Conservation (phyloP, 2,329 filamentous ascomycete genomes). For the Pseudogymnoascus sp. region DNA sequence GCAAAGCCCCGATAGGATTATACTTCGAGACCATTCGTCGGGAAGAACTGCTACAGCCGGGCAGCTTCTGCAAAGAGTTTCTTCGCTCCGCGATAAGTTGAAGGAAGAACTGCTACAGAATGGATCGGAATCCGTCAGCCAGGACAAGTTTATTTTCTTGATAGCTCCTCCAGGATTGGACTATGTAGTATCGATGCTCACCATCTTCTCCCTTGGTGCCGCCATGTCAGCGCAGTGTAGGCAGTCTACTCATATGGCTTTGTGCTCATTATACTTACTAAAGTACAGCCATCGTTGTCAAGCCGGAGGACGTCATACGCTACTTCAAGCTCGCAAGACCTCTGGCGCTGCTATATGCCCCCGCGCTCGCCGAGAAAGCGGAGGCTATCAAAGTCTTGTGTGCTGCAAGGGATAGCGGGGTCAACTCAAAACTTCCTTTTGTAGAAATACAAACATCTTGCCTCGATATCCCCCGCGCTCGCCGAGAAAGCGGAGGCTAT, state of each 20-base stretch:
- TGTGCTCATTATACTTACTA: slow-evolving; percentile 10
- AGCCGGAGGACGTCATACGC: slow-evolving; percentile 16
- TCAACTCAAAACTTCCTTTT: slow-evolving; percentile 11
- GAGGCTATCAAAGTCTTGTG: slow-evolving; percentile 12
- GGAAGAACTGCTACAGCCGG: slow-evolving; percentile 15
- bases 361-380: slow-evolving; percentile 14
- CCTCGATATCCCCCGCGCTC: too few relatives aligned
- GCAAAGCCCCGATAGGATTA: slow-evolving; percentile 13
- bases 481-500: slow-evolving; percentile 13
- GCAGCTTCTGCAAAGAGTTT: slow-evolving; percentile 15
- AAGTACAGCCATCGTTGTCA: slow-evolving; percentile 16
- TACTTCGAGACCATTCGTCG: slow-evolving; percentile 18
- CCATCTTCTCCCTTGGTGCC: slow-evolving; percentile 18
- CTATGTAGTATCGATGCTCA: slow-evolving; percentile 18
- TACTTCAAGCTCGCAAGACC: slow-evolving; percentile 16
- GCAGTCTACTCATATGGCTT: background rate
- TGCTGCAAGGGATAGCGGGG: slow-evolving; percentile 6
- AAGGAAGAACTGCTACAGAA: slow-evolving; percentile 10
- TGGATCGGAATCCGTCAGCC: slow-evolving; percentile 9
- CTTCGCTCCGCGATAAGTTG: slow-evolving; percentile 14
- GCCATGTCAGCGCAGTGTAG: slow-evolving; percentile 18
- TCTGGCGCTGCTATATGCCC: slow-evolving; percentile 16
- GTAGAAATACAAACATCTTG: slow-evolving; percentile 14
- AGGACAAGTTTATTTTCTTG: slow-evolving; percentile 17
- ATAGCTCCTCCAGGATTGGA: slow-evolving; percentile 16